Base-by-base conservation (phyloP, 768 basidiomycete species). In the Phanerochaete sordida region DNA sequence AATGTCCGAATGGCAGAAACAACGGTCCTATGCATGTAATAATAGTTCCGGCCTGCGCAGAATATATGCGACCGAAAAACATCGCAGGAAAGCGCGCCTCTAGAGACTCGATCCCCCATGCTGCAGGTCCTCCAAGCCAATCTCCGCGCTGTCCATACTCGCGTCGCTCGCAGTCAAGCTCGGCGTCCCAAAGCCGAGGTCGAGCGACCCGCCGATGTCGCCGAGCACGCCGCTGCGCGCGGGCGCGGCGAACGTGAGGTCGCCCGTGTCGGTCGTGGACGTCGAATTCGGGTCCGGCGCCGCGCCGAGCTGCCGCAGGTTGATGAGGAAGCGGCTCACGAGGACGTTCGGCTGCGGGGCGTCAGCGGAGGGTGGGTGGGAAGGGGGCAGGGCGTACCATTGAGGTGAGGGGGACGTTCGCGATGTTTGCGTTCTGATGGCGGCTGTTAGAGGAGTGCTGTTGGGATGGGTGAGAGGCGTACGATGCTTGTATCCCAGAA, bases 241-340 rank as follows among this genome's bases (percentile, higher is more conserved):
- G 19, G 39, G 39, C 39, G 19, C 19, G 4, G 39, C 39, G 19
- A 43, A 43, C 8, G 39, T 43, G 4, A 43, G 39, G 4, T 4
- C 39, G 19, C 39, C 19, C 4, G 39, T 43, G 8, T 12, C 11
- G 11, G 39, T 43, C 19, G 19, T 11, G 8, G 19, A 9, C 19
- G 39, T 43, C 4, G 39, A 11, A 19, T 16, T 43, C 19, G 39
- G 19, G 19, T 43, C 19, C 4, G 39, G 7, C 11, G 39, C 8
- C 39, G 7, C 23, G 33, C n/a, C 43, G 53, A 54, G n/a, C 35
- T 54, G 31, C 16, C 53, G 53, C 9, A 54, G 33, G 21, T 54
- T 54, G 35, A 54, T 54, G 23, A 54, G n/a, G 53, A 54, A 54
- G 37, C 53, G 53, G n/a, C 26, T 35, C 16, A 54, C 39, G 35